phyloP scores from a whole-genome alignment of 2,329 filamentous ascomycete genomes.

The Colletotrichum sp. region DNA sequence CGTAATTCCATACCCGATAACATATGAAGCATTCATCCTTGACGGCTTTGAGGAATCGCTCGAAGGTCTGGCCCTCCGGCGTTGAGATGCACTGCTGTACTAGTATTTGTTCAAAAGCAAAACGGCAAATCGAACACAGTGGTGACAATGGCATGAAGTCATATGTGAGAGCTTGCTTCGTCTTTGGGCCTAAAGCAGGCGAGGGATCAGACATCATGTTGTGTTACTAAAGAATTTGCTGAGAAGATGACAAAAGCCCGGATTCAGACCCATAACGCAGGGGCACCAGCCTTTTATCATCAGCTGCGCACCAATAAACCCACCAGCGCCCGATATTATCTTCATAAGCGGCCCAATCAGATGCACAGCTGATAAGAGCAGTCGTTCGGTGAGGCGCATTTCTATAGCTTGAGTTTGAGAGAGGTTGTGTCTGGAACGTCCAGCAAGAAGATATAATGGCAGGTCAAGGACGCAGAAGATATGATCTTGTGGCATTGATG shows the following conservation, averaged over 20 bases:
- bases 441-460: background rate
- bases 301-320: background rate
- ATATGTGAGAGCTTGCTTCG: background rate
- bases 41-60: background rate
- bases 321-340: background rate
- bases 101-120: background rate
- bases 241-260: background rate
- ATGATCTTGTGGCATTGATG: background rate
- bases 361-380: background rate
- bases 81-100: background rate
- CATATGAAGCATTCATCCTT: background rate
- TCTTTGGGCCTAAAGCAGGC: background rate
- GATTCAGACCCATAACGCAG: background rate
- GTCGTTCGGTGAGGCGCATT: background rate
- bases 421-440: background rate
- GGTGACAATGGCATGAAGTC: background rate
- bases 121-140: background rate
- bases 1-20: background rate
- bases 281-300: background rate
- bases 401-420: background rate
- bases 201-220: background rate
- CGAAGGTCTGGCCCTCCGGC: background rate
- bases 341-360: background rate
- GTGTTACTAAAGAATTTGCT: background rate
- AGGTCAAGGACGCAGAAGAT: background rate